phyloP scores from a whole-genome alignment of 345 rosid species.

The Abelmoschus esculentus region DNA sequence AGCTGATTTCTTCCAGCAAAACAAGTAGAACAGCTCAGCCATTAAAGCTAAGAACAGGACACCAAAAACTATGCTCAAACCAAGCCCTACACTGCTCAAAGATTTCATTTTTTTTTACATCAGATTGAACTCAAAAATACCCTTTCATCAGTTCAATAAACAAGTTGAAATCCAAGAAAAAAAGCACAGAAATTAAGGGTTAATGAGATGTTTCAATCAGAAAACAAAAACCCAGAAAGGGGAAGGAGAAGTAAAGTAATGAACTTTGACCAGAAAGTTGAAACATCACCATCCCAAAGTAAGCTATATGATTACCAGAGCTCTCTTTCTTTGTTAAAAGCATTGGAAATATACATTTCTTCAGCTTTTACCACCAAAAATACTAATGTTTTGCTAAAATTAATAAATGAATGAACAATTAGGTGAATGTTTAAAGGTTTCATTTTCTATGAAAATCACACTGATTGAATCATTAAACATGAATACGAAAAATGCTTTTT shows the following conservation, averaged over 20 bases:
- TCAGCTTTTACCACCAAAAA: constrained; percentile 11
- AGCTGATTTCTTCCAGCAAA: constrained; percentile 53
- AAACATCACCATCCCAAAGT: background rate
- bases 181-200: background rate
- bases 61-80: constrained; percentile 81
- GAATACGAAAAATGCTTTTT: constrained; percentile 11
- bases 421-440: constrained; percentile 13
- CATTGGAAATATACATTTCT: background rate
- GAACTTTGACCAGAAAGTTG: background rate
- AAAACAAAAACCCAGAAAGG: background rate
- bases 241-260: background rate
- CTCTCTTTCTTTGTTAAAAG: background rate
- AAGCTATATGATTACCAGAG: background rate
- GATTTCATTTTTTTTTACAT: constrained; percentile 64
- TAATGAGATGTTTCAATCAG: background rate
- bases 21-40: constrained; percentile 68
- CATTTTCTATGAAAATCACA: constrained; percentile 29
- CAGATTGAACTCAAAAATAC: background rate
- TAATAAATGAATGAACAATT: background rate
- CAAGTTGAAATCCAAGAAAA: background rate
- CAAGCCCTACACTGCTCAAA: constrained; percentile 87
- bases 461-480: constrained; percentile 23
- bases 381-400: constrained; percentile 13
- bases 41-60: constrained; percentile 71
- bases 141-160: background rate